Base-by-base conservation (phyloP, 257 asterid genomes). In the Solanum chilense region DNA sequence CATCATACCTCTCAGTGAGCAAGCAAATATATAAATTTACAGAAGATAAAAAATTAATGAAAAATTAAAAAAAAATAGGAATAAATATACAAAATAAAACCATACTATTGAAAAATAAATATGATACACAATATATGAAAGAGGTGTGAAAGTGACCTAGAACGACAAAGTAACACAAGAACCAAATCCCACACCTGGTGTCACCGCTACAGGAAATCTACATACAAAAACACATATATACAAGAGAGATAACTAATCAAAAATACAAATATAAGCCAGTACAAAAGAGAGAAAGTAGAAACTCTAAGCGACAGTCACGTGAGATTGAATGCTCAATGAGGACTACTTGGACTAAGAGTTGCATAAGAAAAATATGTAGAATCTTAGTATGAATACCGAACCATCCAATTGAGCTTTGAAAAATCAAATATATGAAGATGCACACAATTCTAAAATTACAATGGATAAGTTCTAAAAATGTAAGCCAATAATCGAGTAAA, bases 281-380 rank as follows among this genome's bases (percentile, higher is more conserved):
- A 58, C 35, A 33, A 33, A 58, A 20, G 5, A 58, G 25, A 20
- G 12, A 58, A 58, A 58, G 66, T 1, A 58, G 5, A 8, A 20
- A 58, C 25, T 58, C 25, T 58, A 0, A 0, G 20, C 8, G 66
- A 56, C 1, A 58, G 0, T 20, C 25, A 20, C 0, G 25, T 5
- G 66, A 58, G 66, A 58, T 20, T 20, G 1, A 0, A 20, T 5
- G 1, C 25, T 20, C 5, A 58, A 20, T 58, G 25, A 58, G 25
- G 66, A 11, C 8, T n/a, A 10, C 2, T 58, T 1, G 5, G 21
- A 20, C 25, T 20, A 8, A 7, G 12, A 58, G 12, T 58, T 58
- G 5, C 4, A 0, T 20, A 18, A 33, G 35, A 58, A 58, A 3
- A 7, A 58, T 2, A 20, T 58, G 25, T 20, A 58, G 2, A 58